Base-by-base conservation (phyloP, 1,139 yeast genomes). In the Blastobotrys petasosporus region DNA sequence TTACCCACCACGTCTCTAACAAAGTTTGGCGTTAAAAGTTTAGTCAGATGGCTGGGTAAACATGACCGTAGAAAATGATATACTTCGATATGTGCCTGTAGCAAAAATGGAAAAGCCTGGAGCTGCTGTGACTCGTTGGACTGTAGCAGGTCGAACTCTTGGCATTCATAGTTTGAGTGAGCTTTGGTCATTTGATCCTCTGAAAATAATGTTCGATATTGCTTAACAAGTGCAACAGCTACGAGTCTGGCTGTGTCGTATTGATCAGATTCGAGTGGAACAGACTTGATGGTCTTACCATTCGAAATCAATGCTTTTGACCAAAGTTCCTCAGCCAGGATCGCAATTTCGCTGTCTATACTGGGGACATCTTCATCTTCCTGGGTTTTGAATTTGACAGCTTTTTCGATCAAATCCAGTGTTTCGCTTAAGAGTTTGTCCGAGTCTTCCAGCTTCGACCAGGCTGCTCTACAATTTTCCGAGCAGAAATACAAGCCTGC, bases 401-500 rank as follows among this genome's bases (percentile, higher is more conserved):
- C 25, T 36, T 38, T 16, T 39, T 67, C 73, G 12, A 64, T 54
- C n/a, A 49, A 46, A 31, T 68, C 59, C 42, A 72, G 51, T 2
- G 57, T 53, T 39, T 62, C 62, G 37, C 58, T 51, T 29, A 63
- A 31, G 13, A 67, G 51, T n/a, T 67, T 61, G 15, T 56, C 57
- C 1, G 57, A 54, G 31, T 59, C 62, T 39, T 63, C 67, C 31
- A 47, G 51, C 0, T 33, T 39, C 9, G 52, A 44, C 68, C 79
- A 79, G 6, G 40, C 35, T 1, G 61, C 56, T 25, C 59, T 48
- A 55, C 87, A 81, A 3, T 53, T 52, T 10, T 70, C 72, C 1
- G 77, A 62, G 57, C 87, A 82, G 55, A 82, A 82, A 67, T 74
- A 68, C 10, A 74, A 54, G 28, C 79, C 80, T 29, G 80, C 73